Evolutionary conservation across 805 yeast species (phyloP).

Genomic region (Lipomyces oligophaga): DNA sequence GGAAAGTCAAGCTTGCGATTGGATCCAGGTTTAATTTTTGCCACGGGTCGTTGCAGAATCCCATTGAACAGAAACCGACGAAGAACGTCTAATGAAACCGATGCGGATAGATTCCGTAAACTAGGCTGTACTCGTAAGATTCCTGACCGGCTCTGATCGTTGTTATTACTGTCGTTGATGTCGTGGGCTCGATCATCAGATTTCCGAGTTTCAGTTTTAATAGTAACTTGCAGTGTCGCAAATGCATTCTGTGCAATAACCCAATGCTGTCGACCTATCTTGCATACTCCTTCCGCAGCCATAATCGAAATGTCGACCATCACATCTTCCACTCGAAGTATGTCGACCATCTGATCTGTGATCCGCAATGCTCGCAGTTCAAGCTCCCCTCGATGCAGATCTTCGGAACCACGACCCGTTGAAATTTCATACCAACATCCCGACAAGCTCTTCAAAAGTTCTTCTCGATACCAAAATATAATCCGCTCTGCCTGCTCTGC

Average conservation of each 20-base stretch:
- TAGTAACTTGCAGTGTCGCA: constrained; percentile 5
- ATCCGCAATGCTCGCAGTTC: constrained; percentile 66
- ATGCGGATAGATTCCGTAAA: constrained; percentile 17
- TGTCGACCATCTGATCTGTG: constrained; percentile 55
- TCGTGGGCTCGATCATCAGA: not conserved
- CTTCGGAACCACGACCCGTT: constrained; percentile 1
- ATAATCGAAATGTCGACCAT: constrained; percentile 34
- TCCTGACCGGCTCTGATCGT: constrained; percentile 2
- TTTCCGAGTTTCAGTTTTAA: constrained; percentile 1
- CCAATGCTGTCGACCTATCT: constrained; percentile 20
- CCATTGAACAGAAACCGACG: constrained; percentile 70
- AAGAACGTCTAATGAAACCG: constrained; percentile 41
- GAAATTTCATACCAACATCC: constrained; percentile 68
- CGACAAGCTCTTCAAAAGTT: constrained; percentile 51
- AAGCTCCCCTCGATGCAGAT: constrained; percentile 48
- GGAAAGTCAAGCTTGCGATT: constrained; percentile 47
- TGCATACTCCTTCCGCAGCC: not conserved
- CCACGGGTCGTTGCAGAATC: constrained; percentile 53
- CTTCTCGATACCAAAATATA: constrained; percentile 77
- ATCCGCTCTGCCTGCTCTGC: constrained; percentile 36
- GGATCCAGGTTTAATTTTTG: constrained; percentile 44
- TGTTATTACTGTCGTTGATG: not conserved
- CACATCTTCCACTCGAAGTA: constrained; percentile 50
- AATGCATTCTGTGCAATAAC: constrained; percentile 13
- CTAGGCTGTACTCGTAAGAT: constrained; percentile 23